A percentile compares a stretch with the other conserved stretches of the same genome.
phyloP scores from a whole-genome alignment of 352 stramenopile genomes.

The Phytophthora meadii region DNA sequence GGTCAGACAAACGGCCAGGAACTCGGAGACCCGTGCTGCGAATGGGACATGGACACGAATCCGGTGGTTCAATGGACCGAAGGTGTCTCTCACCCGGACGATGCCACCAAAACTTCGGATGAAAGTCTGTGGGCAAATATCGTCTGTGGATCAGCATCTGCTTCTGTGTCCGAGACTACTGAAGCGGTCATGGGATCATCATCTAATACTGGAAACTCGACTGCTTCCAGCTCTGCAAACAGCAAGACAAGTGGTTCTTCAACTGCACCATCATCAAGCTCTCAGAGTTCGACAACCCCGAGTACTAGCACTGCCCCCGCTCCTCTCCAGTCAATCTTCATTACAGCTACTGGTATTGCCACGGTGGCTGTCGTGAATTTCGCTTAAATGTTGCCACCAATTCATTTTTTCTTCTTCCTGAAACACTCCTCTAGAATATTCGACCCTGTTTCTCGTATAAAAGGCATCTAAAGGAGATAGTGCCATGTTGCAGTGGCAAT shows the following conservation, averaged over 20 bases:
- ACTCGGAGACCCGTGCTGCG: conserved; percentile 21
- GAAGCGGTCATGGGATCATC: conserved; percentile 2
- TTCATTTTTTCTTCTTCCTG: conserved; percentile 2
- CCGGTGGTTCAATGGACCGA: conserved; percentile 20
- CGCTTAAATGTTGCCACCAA: conserved; percentile 18
- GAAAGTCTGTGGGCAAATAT: conserved; percentile 25
- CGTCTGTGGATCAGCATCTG: conserved; percentile 14
- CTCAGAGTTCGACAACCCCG: conserved; percentile 19
- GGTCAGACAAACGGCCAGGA: conserved; percentile 23
- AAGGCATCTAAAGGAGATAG: conserved; percentile 8
- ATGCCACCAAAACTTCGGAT: conserved; percentile 26
- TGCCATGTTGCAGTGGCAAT: conserved; percentile 11
- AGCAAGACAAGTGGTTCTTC: conserved; percentile 4
- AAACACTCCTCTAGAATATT: conserved; percentile 1
- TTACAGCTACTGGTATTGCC: conserved; percentile 7
- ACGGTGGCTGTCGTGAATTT: conserved; percentile 11
- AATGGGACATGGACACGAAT: conserved; percentile 23
- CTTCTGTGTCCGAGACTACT: not conserved
- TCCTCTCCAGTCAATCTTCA: conserved; percentile 8
- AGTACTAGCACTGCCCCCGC: conserved; percentile 11
- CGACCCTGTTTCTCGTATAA: conserved; percentile 1
- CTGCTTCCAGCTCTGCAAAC: conserved; percentile 9
- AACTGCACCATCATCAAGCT: conserved; percentile 14
- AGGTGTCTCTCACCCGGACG: conserved; percentile 25
- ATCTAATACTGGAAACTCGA: conserved; percentile 9